Conservation (phyloP, 495 filamentous ascomycete genomes). For the Penicillium angulare region DNA sequence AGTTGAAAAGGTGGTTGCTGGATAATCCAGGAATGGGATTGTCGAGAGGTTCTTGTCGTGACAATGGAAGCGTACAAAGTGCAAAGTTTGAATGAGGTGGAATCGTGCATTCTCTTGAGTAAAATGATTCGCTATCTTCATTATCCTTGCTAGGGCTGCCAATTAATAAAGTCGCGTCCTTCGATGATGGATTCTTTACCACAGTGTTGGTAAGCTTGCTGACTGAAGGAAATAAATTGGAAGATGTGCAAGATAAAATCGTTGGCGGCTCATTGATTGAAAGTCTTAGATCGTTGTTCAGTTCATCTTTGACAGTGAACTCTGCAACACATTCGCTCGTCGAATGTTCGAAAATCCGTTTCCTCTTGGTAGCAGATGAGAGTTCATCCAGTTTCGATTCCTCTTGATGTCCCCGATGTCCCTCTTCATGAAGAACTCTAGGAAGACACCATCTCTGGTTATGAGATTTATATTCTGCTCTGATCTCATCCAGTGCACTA, state of each 20-base stretch:
- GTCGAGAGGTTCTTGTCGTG: slow-evolving; percentile 1
- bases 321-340: not conserved
- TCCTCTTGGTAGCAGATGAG: not conserved
- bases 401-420: not conserved
- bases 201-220: slow-evolving; percentile 26
- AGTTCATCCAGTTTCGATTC: too few species aligned
- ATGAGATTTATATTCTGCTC: not conserved
- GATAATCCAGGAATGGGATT: slow-evolving; percentile 29
- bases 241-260: slow-evolving; percentile 32
- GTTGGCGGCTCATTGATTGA: slow-evolving; percentile 19
- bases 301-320: slow-evolving; percentile 4
- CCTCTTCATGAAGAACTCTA: slow-evolving; percentile 15
- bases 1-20: slow-evolving; percentile 55
- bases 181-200: slow-evolving; percentile 36
- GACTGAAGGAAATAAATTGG: slow-evolving; percentile 28
- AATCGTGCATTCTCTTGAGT: slow-evolving; percentile 28
- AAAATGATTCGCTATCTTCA: not conserved
- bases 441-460: slow-evolving; percentile 42
- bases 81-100: slow-evolving; percentile 55
- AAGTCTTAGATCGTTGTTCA: not conserved
- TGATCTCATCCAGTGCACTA: slow-evolving; percentile 17
- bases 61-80: slow-evolving; percentile 37
- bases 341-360: not conserved
- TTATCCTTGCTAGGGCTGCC: not conserved
- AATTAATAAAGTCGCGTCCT: slow-evolving; percentile 10